These are phyloP conservation scores for Corynespora cassiicola DNA, from an alignment of 2,329 filamentous ascomycete genomes.

Conservation along the genomic window DNA sequence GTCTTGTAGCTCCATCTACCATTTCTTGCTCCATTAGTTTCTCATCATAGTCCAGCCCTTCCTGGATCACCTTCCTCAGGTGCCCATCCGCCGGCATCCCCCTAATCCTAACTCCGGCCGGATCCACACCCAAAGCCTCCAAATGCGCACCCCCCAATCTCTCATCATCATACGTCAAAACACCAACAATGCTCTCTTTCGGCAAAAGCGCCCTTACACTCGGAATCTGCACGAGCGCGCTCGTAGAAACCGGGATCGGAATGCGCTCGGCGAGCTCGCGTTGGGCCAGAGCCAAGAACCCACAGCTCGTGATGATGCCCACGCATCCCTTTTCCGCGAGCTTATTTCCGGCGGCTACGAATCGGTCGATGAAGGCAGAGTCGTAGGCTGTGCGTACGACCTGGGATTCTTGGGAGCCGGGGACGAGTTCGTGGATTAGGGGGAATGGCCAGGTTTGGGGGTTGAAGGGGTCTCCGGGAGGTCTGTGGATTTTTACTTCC, in stretches of 20 bases:
- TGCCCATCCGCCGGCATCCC: too few relatives aligned
- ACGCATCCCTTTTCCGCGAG: conserved; percentile 43
- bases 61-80: too few relatives aligned
- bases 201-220: conserved; percentile 34
- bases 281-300: conserved; percentile 48
- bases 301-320: conserved; percentile 50
- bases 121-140: too few relatives aligned
- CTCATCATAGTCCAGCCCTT: too few relatives aligned
- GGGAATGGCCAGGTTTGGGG: conserved; percentile 47
- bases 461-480: conserved; percentile 47
- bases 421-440: conserved; percentile 42
- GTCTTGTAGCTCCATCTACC: too few relatives aligned
- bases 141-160: too few relatives aligned
- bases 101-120: too few relatives aligned
- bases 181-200: too few relatives aligned
- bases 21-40: too few relatives aligned
- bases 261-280: conserved; percentile 37
- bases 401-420: conserved; percentile 32
- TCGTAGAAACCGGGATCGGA: conserved; percentile 46
- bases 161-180: too few relatives aligned
- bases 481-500: conserved; percentile 42
- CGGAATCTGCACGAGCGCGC: conserved; percentile 45
- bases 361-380: conserved; percentile 35
- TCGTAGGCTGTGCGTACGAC: conserved; percentile 43
- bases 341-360: conserved; percentile 44